Percentiles rank a stretch among this genome's conserved stretches.
These are phyloP conservation scores for Fusarium sp. DNA, from an alignment of 2,329 filamentous ascomycete genomes.

Conservation along the genomic window DNA sequence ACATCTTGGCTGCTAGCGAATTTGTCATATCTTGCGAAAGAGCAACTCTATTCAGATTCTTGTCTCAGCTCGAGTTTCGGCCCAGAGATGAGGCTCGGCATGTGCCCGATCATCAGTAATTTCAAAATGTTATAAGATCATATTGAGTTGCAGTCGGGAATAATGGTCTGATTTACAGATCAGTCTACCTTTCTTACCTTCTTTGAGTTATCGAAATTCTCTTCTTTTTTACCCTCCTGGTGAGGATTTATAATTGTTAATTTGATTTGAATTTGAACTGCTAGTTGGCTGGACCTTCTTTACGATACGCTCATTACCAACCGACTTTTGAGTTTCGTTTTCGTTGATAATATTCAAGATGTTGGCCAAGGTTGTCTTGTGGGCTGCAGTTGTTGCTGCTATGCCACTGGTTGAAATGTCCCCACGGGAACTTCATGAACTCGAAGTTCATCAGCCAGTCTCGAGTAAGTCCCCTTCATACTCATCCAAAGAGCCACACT, in stretches of 20 bases:
- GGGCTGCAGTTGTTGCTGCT: background rate
- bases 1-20: background rate
- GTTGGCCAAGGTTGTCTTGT: background rate
- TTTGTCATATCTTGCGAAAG: background rate
- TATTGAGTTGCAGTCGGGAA: background rate
- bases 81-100: background rate
- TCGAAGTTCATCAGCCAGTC: background rate
- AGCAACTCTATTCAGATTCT: background rate
- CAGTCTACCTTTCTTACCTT: background rate
- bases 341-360: background rate
- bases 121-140: slow-evolving; percentile 1
- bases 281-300: slow-evolving; percentile 4
- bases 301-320: background rate
- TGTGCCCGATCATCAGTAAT: background rate
- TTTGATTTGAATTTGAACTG: too few relatives aligned
- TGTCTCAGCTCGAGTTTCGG: slow-evolving; percentile 6
- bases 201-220: background rate
- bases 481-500: background rate
- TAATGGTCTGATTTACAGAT: background rate
- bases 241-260: background rate
- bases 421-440: background rate
- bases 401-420: slow-evolving; percentile 25
- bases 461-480: background rate
- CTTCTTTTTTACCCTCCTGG: slow-evolving; percentile 18
- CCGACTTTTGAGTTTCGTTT: background rate